Conservation (phyloP, 371 early-diverging fungal genomes). For the Mortierella sp. region DNA sequence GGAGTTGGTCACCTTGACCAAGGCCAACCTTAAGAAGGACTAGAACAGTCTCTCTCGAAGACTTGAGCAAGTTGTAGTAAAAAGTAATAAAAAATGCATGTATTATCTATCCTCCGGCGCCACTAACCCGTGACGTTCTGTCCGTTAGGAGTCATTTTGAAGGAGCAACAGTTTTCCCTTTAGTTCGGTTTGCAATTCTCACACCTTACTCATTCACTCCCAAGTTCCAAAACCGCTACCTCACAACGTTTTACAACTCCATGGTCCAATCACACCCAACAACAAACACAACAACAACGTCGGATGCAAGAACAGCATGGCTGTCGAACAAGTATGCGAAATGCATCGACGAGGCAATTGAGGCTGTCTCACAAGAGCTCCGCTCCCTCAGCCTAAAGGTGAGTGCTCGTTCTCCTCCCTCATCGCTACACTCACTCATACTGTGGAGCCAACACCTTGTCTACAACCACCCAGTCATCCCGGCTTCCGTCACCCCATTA, state of each 20-base stretch:
- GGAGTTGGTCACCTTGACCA: slow-evolving; percentile 78
- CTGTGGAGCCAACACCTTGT: too few species aligned
- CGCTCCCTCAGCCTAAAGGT: slow-evolving; percentile 64
- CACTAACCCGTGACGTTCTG: neutral
- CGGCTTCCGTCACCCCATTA: too few species aligned
- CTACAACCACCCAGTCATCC: too few species aligned
- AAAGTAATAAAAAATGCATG: neutral
- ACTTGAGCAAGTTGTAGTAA: neutral
- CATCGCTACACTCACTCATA: neutral
- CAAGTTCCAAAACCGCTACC: neutral
- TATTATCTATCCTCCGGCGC: neutral
- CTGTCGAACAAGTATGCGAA: slow-evolving; percentile 27
- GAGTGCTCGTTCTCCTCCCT: neutral
- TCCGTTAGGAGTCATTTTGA: neutral
- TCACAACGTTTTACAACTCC: neutral
- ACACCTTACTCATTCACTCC: neutral
- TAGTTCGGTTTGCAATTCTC: neutral
- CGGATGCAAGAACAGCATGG: neutral
- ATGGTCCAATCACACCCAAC: neutral
- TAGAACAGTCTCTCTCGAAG: neutral
- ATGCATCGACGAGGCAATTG: slow-evolving; percentile 59
- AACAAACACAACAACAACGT: neutral
- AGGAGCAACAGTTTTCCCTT: neutral
- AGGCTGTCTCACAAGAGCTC: slow-evolving; percentile 58
- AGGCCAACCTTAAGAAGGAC: slow-evolving; percentile 54